Base-by-base conservation (phyloP, 192 early-diverging fungal species). In the Piromyces sp. region DNA sequence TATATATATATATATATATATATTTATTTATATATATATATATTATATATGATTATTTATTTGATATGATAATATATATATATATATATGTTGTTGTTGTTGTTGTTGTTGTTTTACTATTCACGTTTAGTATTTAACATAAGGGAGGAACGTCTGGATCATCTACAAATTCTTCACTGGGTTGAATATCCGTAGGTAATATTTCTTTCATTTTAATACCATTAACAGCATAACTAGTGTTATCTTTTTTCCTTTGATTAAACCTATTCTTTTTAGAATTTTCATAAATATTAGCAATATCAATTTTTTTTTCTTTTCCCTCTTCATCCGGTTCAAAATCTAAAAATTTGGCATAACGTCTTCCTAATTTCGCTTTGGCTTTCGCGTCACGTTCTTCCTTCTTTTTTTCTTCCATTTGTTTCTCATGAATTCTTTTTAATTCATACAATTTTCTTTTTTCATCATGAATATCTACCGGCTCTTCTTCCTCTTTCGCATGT, bases 81-180 rank as follows among this genome's bases (percentile, higher is more conserved):
- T 36, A 36, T 4, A 36, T 36, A 36, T 7, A 36, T 12, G 33
- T 36, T 36, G 12, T 4, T 51, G 17, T 51, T 7, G 3, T 51
- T 51, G 5, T 51, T 15, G 4, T 14, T 40, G 11, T 51, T 3
- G 17, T 51, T 51, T 51, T 51, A 0, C 1, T 22, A 51, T 1
- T 6, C 6, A 22, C 4, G 2, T 22, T 51, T 3, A 4, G 17
- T 22, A 22, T 22, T 19, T 68, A 89, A 79, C 86, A 87, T 13
- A 91, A 81, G 7, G 90, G 90, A 2, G 90, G 90, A 68, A 91
- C 88, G 30, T 86, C 85, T 15, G 90, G 90, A 82, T 90, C 90
- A 84, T 91, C 90, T 4, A 83, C 82, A 86, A 90, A 91, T 33
- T 85, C 88, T 28, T 83, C 82, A 83, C 51, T 29, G 3, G 38